phyloP scores from a whole-genome alignment of 139 green algal species.

The Protoeuglena noctilucae region DNA sequence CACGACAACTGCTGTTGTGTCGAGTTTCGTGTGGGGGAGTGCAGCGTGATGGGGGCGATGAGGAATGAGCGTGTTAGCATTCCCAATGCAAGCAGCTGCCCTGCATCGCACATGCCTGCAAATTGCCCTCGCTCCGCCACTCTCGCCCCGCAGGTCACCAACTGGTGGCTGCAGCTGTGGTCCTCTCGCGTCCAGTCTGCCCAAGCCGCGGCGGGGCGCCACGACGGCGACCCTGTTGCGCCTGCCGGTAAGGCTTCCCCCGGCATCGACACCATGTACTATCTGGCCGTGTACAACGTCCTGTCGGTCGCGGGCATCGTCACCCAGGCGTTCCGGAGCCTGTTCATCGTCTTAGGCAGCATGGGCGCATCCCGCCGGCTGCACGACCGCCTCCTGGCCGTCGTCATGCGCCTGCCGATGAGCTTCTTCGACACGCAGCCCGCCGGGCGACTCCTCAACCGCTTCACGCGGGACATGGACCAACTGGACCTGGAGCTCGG shows the following conservation, averaged over 20 bases:
- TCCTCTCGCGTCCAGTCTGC: constrained; percentile 5
- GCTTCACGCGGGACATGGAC: constrained; percentile 68
- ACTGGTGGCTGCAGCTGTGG: constrained; percentile 30
- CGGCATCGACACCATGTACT: constrained; percentile 4
- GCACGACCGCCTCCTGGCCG: constrained; percentile 43
- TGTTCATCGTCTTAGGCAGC: neutral
- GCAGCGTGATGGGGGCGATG: too few species aligned
- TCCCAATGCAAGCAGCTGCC: too few species aligned
- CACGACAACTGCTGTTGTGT: too few species aligned
- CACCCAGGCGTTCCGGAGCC: neutral
- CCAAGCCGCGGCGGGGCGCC: neutral
- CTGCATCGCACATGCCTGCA: too few species aligned
- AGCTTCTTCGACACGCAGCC: constrained; percentile 87
- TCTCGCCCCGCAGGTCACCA: constrained; percentile 31
- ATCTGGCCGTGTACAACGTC: constrained; percentile 19
- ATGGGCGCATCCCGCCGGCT: constrained; percentile 25
- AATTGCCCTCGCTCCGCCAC: too few species aligned
- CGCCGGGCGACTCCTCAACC: constrained; percentile 73
- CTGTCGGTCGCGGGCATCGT: constrained; percentile 12
- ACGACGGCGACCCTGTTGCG: neutral
- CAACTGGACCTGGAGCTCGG: constrained; percentile 62
- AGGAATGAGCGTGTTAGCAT: too few species aligned
- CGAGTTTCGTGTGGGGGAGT: too few species aligned
- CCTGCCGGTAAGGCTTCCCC: neutral
- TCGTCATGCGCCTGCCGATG: constrained; percentile 55